Conservation (phyloP, 331 rosid species). For the Rosa hybrid region DNA sequence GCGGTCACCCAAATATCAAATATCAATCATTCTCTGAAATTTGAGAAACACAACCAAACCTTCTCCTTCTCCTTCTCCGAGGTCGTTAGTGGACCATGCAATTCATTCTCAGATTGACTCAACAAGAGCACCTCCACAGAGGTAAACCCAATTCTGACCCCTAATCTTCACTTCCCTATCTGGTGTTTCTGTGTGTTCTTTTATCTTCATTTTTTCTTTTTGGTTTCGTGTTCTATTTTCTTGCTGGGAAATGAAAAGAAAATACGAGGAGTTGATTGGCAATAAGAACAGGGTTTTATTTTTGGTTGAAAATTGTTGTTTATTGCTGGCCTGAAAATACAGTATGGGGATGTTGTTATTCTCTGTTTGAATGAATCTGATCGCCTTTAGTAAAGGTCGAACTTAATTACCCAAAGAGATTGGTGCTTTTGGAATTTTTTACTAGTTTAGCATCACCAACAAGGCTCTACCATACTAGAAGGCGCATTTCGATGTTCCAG, state of each 20-base stretch:
- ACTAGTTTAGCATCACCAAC: background rate
- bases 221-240: background rate
- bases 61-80: background rate
- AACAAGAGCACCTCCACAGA: background rate
- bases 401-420: background rate
- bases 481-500: background rate
- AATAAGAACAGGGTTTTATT: background rate
- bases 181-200: background rate
- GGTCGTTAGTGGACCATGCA: background rate
- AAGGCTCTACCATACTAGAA: background rate
- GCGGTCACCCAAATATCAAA: background rate
- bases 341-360: background rate
- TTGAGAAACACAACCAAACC: background rate
- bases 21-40: background rate
- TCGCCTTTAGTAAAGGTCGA: background rate
- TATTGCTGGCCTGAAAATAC: background rate
- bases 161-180: background rate
- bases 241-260: background rate
- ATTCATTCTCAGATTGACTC: slow-evolving; percentile 6
- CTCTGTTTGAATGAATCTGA: background rate
- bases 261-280: background rate
- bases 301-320: background rate
- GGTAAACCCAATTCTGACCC: slow-evolving; percentile 10
- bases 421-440: background rate
- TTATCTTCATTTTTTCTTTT: background rate